Evolutionary conservation across 805 yeast species (phyloP), one percentile per base, ranked within the genome.

Genomic region (Sugiyamaella valdiviana): DNA sequence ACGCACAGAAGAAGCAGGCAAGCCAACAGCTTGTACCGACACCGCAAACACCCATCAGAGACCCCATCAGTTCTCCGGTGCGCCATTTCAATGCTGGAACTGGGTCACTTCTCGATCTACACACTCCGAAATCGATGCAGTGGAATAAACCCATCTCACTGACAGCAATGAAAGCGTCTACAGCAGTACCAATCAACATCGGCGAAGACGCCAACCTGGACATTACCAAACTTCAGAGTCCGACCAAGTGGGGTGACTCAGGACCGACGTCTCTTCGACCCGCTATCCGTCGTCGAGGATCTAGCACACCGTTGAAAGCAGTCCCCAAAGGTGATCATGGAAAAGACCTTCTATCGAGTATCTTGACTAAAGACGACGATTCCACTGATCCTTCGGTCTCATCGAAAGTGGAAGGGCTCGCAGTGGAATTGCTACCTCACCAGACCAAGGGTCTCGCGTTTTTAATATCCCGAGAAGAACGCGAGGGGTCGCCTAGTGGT

Each of bases 401-500:
- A 10, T 24, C 32, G 12, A 36, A 40, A 1, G 65, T 73, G 1
- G 57, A 62, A 14, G 78, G 78, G 2, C 55, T 76, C 16, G 53
- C 52, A 1, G 75, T 74, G 2, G 54, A 50, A 36, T 55, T 75
- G 16, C 24, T 48, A 45, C 16, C 70, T n/a, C 81, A 77, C 55
- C 81, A 77, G 52, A 63, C 65, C 1, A 57, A 56, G 4, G 81
- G 81, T 1, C 58, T 76, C 22, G 54, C 56, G 38, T 76, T 77
- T 58, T 54, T 76, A 53, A 53, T 56, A 4, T 45, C 49, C 5
- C 63, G 80, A 14, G 81, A 76, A 23, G 39, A 32, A 17, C 39
- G 85, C 85, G 23, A 36, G 15, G 26, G 19, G 6, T 20, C 29
- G 16, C 6, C 23, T 4, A 36, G 44, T 24, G 86, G 85, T 2